Evolutionary conservation across 2,329 filamentous ascomycete genomes (phyloP), one percentile per base, ranked within the genome.

Genomic region (Falciphora oryzae): DNA sequence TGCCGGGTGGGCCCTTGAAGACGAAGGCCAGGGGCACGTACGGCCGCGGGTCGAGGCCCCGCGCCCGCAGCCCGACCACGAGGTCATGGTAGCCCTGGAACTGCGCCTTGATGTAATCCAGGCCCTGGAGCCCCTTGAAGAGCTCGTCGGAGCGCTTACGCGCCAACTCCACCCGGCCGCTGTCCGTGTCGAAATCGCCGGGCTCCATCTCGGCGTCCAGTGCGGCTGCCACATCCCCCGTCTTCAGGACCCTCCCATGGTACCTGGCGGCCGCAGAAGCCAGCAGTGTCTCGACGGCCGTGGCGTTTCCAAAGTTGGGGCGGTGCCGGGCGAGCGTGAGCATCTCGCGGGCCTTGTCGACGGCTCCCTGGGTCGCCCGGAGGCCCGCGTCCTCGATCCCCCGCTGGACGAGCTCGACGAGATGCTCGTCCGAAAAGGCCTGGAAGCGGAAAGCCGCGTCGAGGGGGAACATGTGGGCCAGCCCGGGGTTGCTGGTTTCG

Each of bases 301-400:
- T 85, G 13, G 80, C 86, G 69, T 89, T 89, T 0, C 85, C 85
- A 71, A 88, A 89, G 66, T 87, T 80, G 0, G 81, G 79, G 1
- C 80, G 77, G 67, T 86, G 85, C 7, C 84, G 79, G 31, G 80
- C 78, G 11, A 82, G 76, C 4, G 70, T 70, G 0, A 89, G 73
- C 6, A 83, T 73, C 10, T 84, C 81, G 63, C 83, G 74, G 0
- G 59, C 59, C n/a, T 35, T 35, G 22, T 44, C 44, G 13, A 25
- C 44, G 31, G 59, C 59, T 25, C 44, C 31, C 31, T 38, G 22
- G 28, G 22, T 60, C 31, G 32, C 59, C 4, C 31, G 35, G 32
- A 38, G 22, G 7, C 27, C 16, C 8, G 7, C 16, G 4, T 38
- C 31, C 8, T 22, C 22, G 8, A 60, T 31, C 28, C 32, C 44